These are phyloP conservation scores for Hypoxylon intermedium DNA, from an alignment of 495 filamentous ascomycete genomes.

Conservation along the genomic window DNA sequence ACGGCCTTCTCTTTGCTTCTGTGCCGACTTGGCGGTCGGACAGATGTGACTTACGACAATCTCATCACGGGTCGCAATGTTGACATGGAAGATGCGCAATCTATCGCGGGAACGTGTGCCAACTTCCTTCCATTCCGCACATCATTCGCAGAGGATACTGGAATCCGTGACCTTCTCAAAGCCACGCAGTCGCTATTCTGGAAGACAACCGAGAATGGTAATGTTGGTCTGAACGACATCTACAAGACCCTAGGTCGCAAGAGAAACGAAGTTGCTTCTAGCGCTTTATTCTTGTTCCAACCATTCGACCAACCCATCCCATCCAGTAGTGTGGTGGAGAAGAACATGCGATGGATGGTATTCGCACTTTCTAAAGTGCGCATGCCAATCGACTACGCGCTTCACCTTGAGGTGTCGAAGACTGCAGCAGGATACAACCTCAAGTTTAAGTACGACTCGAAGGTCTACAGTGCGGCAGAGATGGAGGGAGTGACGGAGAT, in stretches of 20 bases:
- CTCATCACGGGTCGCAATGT: conserved; percentile 3
- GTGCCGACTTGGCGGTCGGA: not conserved
- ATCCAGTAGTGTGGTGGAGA: not conserved
- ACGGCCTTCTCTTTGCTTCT: not conserved
- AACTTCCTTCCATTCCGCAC: conserved; percentile 6
- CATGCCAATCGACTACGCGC: not conserved
- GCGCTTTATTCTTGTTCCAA: not conserved
- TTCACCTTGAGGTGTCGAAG: not conserved
- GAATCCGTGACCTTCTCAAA: not conserved
- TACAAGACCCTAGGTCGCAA: not conserved
- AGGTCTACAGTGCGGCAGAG: too few species aligned
- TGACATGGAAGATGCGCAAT: not conserved
- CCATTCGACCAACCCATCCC: not conserved
- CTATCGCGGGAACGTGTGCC: not conserved
- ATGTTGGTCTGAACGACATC: not conserved
- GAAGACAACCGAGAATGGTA: not conserved
- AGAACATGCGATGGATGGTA: conserved; percentile 2
- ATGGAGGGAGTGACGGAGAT: too few species aligned
- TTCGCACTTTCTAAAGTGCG: not conserved
- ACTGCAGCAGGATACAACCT: not conserved
- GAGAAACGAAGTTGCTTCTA: not conserved
- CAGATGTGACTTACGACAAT: not conserved
- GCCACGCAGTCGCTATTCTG: not conserved
- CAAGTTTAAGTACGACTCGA: not conserved
- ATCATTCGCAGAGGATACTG: not conserved